A percentile compares a stretch with the other conserved stretches of the same genome.
phyloP scores from a whole-genome alignment of 495 filamentous ascomycete genomes.

The Lophium mytilinum region DNA sequence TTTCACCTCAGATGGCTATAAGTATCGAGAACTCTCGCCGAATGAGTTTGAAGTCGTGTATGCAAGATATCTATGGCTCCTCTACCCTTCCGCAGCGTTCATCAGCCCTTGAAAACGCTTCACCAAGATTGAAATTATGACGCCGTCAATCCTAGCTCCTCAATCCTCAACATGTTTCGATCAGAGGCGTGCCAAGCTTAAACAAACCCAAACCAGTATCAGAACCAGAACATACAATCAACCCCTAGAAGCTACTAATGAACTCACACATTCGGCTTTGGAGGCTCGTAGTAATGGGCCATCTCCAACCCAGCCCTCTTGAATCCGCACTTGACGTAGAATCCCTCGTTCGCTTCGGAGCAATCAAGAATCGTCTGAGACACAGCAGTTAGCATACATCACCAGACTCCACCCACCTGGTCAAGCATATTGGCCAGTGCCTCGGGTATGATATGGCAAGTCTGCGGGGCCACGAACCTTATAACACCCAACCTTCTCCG shows the following conservation, averaged over 20 bases:
- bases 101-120: too few species aligned
- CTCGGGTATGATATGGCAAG: neutral
- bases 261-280: slow-evolving; percentile 18
- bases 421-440: too few species aligned
- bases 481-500: slow-evolving; percentile 79
- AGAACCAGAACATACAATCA: neutral
- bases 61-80: too few species aligned
- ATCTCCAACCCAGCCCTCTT: slow-evolving; percentile 90
- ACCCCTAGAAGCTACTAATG: neutral
- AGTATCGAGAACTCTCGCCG: too few species aligned
- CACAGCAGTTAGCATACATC: slow-evolving; percentile 36
- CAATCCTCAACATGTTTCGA: too few species aligned
- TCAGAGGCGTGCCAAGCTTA: neutral
- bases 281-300: slow-evolving; percentile 80
- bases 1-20: too few species aligned
- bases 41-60: too few species aligned
- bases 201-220: neutral
- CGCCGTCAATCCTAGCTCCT: too few species aligned
- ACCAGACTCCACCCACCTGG: neutral
- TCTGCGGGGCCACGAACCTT: slow-evolving; percentile 52
- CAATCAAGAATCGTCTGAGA: slow-evolving; percentile 66
- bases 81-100: too few species aligned
- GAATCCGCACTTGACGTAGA: slow-evolving; percentile 98
- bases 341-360: slow-evolving; percentile 83
- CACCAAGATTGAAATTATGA: too few species aligned